phyloP scores from a whole-genome alignment of 169 alveolate genomes.

The Hepatocystis sp. region DNA sequence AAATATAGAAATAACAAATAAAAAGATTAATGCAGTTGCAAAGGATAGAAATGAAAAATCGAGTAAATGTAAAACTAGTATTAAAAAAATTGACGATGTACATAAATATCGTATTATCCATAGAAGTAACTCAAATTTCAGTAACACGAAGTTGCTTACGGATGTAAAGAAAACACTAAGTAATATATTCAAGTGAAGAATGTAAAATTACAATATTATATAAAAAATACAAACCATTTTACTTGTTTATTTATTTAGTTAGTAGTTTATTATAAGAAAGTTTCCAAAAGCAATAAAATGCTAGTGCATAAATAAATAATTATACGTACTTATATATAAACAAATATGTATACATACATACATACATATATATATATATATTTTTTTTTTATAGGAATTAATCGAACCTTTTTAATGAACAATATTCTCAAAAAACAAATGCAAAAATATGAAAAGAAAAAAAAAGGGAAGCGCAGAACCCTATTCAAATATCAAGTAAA shows the following conservation, averaged over 20 bases:
- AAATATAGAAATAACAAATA: slow-evolving; percentile 13
- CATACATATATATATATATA: slow-evolving; percentile 3
- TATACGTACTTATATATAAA: too few species aligned
- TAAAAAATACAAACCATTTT: too few species aligned
- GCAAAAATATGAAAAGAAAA: slow-evolving; percentile 14
- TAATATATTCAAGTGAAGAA: slow-evolving; percentile 27
- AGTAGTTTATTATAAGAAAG: too few species aligned
- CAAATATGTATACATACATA: background rate
- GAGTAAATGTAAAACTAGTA: slow-evolving; percentile 4
- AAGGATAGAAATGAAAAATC: background rate
- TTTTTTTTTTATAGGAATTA: slow-evolving; percentile 37
- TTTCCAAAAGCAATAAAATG: too few species aligned
- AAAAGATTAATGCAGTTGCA: slow-evolving; percentile 9
- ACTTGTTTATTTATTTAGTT: too few species aligned
- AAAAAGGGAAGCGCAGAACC: slow-evolving; percentile 19
- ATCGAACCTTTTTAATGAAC: slow-evolving; percentile 27
- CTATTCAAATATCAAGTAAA: slow-evolving; percentile 54
- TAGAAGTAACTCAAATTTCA: slow-evolving; percentile 1
- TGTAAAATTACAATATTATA: too few species aligned
- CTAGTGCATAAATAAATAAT: too few species aligned
- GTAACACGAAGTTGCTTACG: slow-evolving; percentile 12
- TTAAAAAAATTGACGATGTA: slow-evolving; percentile 2
- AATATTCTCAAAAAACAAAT: slow-evolving; percentile 24
- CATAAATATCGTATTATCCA: slow-evolving; percentile 2
- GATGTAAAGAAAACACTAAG: slow-evolving; percentile 40